A percentile compares a stretch with the other conserved stretches of the same genome.
Conservation (phyloP, 352 stramenopile species). For the Phytophthora chlamydospora region DNA sequence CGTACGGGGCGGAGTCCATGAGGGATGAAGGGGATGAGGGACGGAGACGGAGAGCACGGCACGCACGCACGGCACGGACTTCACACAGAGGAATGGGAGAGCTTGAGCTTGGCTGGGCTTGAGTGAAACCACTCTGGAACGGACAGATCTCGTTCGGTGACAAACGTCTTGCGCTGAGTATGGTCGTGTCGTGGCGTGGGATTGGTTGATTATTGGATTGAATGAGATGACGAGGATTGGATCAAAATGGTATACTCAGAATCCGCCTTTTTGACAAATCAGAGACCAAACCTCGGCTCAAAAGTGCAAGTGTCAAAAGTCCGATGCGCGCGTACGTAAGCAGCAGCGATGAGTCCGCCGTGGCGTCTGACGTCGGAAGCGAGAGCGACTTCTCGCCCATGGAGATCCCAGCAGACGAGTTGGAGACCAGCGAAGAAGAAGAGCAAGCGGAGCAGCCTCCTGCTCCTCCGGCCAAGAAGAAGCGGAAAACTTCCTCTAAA, state of each 20-base stretch:
- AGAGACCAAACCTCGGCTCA: too few relatives aligned
- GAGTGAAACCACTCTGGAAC: constrained; percentile 15
- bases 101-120: constrained; percentile 1
- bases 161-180: constrained; percentile 14
- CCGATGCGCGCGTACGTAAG: too few relatives aligned
- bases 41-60: background rate
- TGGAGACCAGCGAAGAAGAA: constrained; percentile 3
- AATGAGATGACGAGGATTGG: constrained; percentile 4
- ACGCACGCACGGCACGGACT: constrained; percentile 16
- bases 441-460: background rate
- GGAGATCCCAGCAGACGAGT: too few relatives aligned
- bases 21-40: background rate
- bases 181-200: background rate
- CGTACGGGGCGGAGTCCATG: constrained; percentile 6
- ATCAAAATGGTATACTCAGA: background rate
- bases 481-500: background rate
- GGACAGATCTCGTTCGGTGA: constrained; percentile 8
- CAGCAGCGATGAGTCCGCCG: too few relatives aligned
- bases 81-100: constrained; percentile 23
- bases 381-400: too few relatives aligned
- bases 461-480: background rate
- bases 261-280: too few relatives aligned
- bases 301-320: too few relatives aligned
- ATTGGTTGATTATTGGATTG: background rate
- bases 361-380: too few relatives aligned